phyloP scores from a whole-genome alignment of 805 yeast species.

The Yarrowia hollandica region DNA sequence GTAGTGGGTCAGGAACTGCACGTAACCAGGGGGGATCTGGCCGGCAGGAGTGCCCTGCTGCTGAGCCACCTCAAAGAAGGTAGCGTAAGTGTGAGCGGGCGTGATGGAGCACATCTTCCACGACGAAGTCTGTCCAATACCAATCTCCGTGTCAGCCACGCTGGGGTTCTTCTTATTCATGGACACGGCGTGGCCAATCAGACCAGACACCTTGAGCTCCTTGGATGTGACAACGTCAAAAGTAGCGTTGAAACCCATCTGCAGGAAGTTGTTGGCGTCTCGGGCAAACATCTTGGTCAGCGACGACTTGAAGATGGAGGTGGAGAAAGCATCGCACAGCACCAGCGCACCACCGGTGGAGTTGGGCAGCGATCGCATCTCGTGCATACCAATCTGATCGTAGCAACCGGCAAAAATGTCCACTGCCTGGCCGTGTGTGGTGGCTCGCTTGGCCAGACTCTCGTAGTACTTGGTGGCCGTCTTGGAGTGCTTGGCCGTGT shows the following conservation, averaged over 20 bases:
- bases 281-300: constrained; percentile 82
- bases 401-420: constrained; percentile 94
- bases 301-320: constrained; percentile 90
- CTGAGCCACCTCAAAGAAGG: constrained; percentile 77
- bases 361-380: constrained; percentile 81
- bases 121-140: constrained; percentile 87
- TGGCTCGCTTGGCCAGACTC: constrained; percentile 65
- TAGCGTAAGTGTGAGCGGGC: constrained; percentile 84
- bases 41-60: constrained; percentile 42
- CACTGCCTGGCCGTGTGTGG: constrained; percentile 72
- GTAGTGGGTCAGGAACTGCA: constrained; percentile 83
- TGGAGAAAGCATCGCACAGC: constrained; percentile 88
- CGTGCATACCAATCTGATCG: constrained; percentile 92
- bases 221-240: constrained; percentile 76
- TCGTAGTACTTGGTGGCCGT: constrained; percentile 81
- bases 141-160: constrained; percentile 90
- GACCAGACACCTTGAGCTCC: constrained; percentile 86
- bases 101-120: constrained; percentile 84
- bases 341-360: constrained; percentile 86
- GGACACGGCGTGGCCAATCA: constrained; percentile 90
- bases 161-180: constrained; percentile 56
- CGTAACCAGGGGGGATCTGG: constrained; percentile 39
- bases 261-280: constrained; percentile 82
- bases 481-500: constrained; percentile 80
- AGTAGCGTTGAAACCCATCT: constrained; percentile 87